phyloP scores from a whole-genome alignment of 2,329 filamentous ascomycete species.

The Claviceps pusilla region DNA sequence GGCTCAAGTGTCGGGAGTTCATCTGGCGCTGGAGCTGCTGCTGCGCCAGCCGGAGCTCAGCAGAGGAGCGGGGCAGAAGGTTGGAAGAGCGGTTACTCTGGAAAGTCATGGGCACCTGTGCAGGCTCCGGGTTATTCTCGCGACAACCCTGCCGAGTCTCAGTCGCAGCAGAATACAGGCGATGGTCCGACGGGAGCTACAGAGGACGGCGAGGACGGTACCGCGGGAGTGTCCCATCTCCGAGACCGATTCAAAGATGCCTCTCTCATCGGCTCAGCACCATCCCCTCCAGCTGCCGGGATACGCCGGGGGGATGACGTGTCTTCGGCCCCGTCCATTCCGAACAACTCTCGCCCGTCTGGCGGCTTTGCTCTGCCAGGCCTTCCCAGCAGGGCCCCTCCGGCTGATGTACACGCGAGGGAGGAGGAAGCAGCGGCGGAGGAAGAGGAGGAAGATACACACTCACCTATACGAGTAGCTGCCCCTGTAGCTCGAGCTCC shows the following conservation, averaged over 20 bases:
- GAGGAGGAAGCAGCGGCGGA: slow-evolving; percentile 16
- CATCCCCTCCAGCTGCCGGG: slow-evolving; percentile 22
- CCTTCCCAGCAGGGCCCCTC: slow-evolving; percentile 46
- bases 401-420: slow-evolving; percentile 32
- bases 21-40: slow-evolving; percentile 26
- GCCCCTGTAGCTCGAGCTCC: slow-evolving; percentile 62
- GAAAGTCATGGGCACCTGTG: slow-evolving; percentile 81
- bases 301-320: slow-evolving; percentile 19
- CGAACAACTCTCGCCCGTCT: slow-evolving; percentile 53
- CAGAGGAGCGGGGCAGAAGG: slow-evolving; percentile 60
- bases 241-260: slow-evolving; percentile 71
- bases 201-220: slow-evolving; percentile 37
- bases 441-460: slow-evolving; percentile 35
- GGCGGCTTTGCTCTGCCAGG: slow-evolving; percentile 68
- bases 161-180: slow-evolving; percentile 47
- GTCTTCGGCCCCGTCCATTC: slow-evolving; percentile 30
- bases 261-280: slow-evolving; percentile 48
- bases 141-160: slow-evolving; percentile 33
- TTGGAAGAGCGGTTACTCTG: slow-evolving; percentile 84
- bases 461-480: slow-evolving; percentile 70
- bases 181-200: slow-evolving; percentile 28
- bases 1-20: slow-evolving; percentile 31
- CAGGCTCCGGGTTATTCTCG: slow-evolving; percentile 53
- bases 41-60: slow-evolving; percentile 49
- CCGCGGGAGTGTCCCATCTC: slow-evolving; percentile 56